Evolutionary conservation across 202 grass and related monocot genomes (phyloP), one percentile per base, ranked within the genome.

Genomic region (Bolboschoenoplectus hybrid): DNA sequence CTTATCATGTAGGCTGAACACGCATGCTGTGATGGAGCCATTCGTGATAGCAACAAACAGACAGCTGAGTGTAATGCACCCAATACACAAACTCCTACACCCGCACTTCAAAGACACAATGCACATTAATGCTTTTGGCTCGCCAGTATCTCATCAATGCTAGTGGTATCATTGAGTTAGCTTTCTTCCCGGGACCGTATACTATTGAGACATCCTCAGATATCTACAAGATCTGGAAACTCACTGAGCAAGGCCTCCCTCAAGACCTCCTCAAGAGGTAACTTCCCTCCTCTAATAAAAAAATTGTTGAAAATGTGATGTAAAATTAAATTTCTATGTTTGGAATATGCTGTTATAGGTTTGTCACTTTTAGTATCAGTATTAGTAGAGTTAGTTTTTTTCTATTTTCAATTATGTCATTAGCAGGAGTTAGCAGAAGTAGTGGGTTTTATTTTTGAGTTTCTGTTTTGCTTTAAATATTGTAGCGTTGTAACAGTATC

Each of bases 51-150:
- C 92, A 52, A 92, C 95, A 3, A 89, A 95, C 60, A 71, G 95
- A 43, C 91, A 97, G 9, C 88, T 97, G 57, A 97, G 95, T 47
- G 88, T 87, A 44, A 82, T 90, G 50, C 95, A 97, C 57, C 68
- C 68, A 11, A 85, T 97, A 84, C 88, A 97, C 81, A 97, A 97
- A 85, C 85, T 97, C 60, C 84, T 97, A 84, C 87, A 81, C 26
- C 95, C 91, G n/a, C 95, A 94, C 58, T 97, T 93, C 80, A 91
- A 89, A 9, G 95, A 97, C 81, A 95, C 92, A 0, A 84, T 97
- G 92, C 92, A 91, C 76, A 95, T 95, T 65, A 97, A 97, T 16
- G 95, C 95, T 50, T 50, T 32, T 97, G 63, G 95, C 91, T 4
- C 92, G 92, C 5, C 85, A 89, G 11, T 57, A 16, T 4, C 92